These are phyloP conservation scores for Colletotrichum plurivorum DNA, from an alignment of 2,329 filamentous ascomycete species.

Conservation along the genomic window DNA sequence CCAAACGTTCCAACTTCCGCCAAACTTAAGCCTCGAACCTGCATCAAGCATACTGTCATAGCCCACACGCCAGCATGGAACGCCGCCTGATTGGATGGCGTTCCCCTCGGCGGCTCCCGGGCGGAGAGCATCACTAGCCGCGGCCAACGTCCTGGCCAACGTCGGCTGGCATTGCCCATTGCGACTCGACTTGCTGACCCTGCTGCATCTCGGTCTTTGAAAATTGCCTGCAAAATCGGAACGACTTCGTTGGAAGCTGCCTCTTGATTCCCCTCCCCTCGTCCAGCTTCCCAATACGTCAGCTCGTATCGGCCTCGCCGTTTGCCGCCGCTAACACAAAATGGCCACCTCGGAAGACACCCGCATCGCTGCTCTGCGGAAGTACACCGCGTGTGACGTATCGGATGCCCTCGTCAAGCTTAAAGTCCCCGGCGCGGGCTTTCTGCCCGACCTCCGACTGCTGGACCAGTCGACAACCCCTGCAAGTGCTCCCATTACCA, in stretches of 20 bases:
- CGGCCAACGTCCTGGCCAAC: slow-evolving; percentile 43
- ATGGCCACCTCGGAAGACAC: slow-evolving; percentile 43
- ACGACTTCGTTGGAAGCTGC: neutral
- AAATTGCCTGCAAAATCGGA: neutral
- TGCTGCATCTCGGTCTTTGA: neutral
- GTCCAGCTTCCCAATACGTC: neutral
- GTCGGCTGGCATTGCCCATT: neutral
- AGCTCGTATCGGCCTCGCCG: neutral
- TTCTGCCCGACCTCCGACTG: slow-evolving; percentile 69
- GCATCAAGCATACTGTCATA: slow-evolving; percentile 22
- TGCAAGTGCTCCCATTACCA: slow-evolving; percentile 47
- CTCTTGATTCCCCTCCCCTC: neutral
- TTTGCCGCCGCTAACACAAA: slow-evolving; percentile 4
- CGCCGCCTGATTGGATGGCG: slow-evolving; percentile 47
- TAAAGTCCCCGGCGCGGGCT: slow-evolving; percentile 75
- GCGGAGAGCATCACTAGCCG: slow-evolving; percentile 39
- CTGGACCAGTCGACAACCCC: slow-evolving; percentile 48
- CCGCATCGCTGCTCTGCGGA: slow-evolving; percentile 45
- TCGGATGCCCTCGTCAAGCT: slow-evolving; percentile 82
- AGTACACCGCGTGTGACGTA: slow-evolving; percentile 69
- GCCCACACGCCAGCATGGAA: slow-evolving; percentile 41
- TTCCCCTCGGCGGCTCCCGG: slow-evolving; percentile 46
- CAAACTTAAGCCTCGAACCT: slow-evolving; percentile 33
- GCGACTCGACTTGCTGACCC: neutral
- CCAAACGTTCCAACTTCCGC: slow-evolving; percentile 6